phyloP scores from a whole-genome alignment of 73 alveolate genomes.

The Blepharisma stoltei region DNA sequence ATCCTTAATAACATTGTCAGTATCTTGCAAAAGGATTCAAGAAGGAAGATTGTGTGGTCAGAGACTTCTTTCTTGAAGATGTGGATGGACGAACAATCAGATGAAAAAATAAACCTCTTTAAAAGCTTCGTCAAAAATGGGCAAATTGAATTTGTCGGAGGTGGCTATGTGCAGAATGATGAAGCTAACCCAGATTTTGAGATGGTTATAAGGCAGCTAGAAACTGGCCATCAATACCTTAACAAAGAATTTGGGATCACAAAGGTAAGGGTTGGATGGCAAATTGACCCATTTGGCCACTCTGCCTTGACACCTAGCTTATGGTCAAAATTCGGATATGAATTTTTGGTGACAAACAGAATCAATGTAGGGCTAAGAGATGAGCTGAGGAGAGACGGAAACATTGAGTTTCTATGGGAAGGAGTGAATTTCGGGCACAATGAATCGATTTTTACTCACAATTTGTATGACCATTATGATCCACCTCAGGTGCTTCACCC shows the following conservation, averaged over 20 bases:
- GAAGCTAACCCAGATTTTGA: constrained; percentile 88
- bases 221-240: constrained; percentile 74
- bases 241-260: constrained; percentile 56
- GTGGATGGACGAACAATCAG: constrained; percentile 45
- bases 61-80: constrained; percentile 42
- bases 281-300: constrained; percentile 94
- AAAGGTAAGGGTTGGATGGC: constrained; percentile 88
- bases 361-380: constrained; percentile 79
- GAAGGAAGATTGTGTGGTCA: constrained; percentile 31
- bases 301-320: constrained; percentile 68
- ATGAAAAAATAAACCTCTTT: not conserved
- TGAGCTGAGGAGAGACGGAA: constrained; percentile 54
- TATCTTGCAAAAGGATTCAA: constrained; percentile 5
- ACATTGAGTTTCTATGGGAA: constrained; percentile 86
- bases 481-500: constrained; percentile 47
- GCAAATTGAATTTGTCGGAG: constrained; percentile 74
- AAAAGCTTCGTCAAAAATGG: constrained; percentile 33
- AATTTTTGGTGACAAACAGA: constrained; percentile 84
- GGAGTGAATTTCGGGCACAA: constrained; percentile 33
- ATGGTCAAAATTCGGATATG: constrained; percentile 85
- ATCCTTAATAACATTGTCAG: not conserved
- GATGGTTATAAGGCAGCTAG: constrained; percentile 76
- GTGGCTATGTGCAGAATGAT: constrained; percentile 94
- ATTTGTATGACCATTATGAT: constrained; percentile 41
- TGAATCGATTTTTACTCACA: constrained; percentile 43